Base-by-base conservation (phyloP, 495 filamentous ascomycete genomes). In the Tuber microsphaerosporum region DNA sequence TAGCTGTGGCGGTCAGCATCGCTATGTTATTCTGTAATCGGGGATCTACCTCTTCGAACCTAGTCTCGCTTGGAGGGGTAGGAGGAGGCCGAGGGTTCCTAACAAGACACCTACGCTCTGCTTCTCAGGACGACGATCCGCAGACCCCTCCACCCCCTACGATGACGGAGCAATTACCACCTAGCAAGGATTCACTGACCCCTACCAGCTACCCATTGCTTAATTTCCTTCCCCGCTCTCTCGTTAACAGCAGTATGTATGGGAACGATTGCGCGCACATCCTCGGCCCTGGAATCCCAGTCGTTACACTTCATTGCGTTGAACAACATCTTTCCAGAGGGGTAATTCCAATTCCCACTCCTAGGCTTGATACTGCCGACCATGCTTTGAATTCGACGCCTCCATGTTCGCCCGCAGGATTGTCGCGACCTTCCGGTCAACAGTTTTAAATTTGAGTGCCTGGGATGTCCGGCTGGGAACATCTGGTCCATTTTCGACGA, bases 241-340 rank as follows among this genome's bases (percentile, higher is more conserved):
- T 94, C 92, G 85, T 94, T 95, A 82, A 99, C 95, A 73, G 95
- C 95, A 84, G 98, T 99, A 84, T 98, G 94, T 82, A 99, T 97
- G 0, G 95, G 95, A 70, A 98, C 94, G 43, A 98, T 93, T 37
- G 91, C 90, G 73, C 88, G 89, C 88, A 97, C 96, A 81, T 96
- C 92, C 31, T 87, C 85, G 1, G 90, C 89, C 43, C 84, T 76
- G n/a, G 89, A 87, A 51, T 85, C 84, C 84, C 87, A 84, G 34
- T 88, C 88, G 73, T 98, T 98, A 81, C 94, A 90, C 87, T 90
- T 89, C 88, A 98, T 92, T 20, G 95, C 93, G 37, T 94, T 90
- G 86, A 97, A 97, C 85, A 99, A 99, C 87, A 94, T 94, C 75
- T 91, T 88, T 82, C 98, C 95, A 0, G 92, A 95, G 0, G 95